A percentile compares a stretch with the other conserved stretches of the same genome.
Evolutionary conservation across 495 filamentous ascomycete species (phyloP).

Genomic region (Podospora comata): DNA sequence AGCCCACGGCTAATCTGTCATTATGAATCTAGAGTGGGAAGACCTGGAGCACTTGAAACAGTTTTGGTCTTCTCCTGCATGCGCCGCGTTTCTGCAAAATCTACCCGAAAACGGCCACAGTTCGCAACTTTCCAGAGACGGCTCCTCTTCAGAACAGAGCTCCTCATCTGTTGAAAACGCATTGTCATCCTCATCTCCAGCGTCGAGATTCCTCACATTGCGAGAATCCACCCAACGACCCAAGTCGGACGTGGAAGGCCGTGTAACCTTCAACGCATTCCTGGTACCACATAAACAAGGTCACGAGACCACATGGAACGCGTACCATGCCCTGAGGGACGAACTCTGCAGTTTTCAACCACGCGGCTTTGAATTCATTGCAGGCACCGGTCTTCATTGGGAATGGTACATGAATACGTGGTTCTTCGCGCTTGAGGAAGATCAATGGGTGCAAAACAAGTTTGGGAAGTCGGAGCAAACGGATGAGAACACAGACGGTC

Average conservation of each 20-base stretch:
- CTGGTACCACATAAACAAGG: background rate
- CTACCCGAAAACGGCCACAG: slow-evolving; percentile 19
- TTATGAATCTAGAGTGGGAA: slow-evolving; percentile 14
- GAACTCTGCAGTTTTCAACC: background rate
- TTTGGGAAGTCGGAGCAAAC: slow-evolving; percentile 10
- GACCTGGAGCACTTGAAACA: slow-evolving; percentile 19
- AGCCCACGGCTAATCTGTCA: background rate
- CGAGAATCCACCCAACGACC: background rate
- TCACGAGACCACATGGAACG: background rate
- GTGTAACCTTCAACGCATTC: slow-evolving; percentile 9
- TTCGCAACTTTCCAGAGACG: slow-evolving; percentile 10
- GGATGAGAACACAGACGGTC: slow-evolving; percentile 3
- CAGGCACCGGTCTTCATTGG: background rate
- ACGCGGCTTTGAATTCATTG: background rate
- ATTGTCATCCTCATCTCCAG: background rate
- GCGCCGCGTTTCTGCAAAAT: slow-evolving; percentile 24
- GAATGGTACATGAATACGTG: background rate
- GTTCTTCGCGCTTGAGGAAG: background rate
- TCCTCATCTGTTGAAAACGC: background rate
- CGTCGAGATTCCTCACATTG: background rate
- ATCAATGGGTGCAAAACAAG: background rate
- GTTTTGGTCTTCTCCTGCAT: slow-evolving; percentile 26
- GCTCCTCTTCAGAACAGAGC: background rate
- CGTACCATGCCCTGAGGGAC: background rate
- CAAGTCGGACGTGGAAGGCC: background rate